Evolutionary conservation across 2,329 filamentous ascomycete species (phyloP).

Genomic region (Lojkania enalia): DNA sequence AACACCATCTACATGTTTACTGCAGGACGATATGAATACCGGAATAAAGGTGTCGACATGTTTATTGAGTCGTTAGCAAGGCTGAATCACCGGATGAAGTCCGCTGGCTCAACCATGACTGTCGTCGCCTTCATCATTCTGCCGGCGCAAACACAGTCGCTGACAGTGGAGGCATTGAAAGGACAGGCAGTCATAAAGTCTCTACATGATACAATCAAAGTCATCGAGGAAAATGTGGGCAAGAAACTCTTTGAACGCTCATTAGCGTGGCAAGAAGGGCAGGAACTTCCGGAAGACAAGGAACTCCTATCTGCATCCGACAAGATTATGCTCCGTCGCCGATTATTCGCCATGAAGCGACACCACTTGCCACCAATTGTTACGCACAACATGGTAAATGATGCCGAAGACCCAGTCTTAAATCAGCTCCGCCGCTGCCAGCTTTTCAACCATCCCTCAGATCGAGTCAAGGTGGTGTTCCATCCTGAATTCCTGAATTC

Average conservation of each 20-base stretch:
- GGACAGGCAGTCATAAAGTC: conserved; percentile 98
- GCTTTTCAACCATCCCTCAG: conserved; percentile 92
- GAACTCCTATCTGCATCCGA: conserved; percentile 91
- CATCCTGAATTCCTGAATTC: conserved; percentile 98
- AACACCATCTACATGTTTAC: conserved; percentile 99
- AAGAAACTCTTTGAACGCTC: conserved; percentile 94
- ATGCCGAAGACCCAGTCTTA: conserved; percentile 87
- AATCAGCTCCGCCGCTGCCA: conserved; percentile 96
- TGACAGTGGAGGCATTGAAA: conserved; percentile 94
- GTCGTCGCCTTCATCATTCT: conserved; percentile 98
- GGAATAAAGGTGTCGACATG: conserved; percentile 99
- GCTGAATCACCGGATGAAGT: conserved; percentile 90
- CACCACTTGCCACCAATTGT: conserved; percentile 89
- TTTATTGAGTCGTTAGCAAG: conserved; percentile 96
- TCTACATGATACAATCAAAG: conserved; percentile 85
- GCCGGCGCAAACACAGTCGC: conserved; percentile 92
- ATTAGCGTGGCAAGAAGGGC: conserved; percentile 92
- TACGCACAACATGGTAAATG: conserved; percentile 98
- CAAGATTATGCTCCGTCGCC: conserved; percentile 85
- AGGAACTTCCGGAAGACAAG: conserved; percentile 92
- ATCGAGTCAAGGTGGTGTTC: conserved; percentile 97
- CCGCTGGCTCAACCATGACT: conserved; percentile 81
- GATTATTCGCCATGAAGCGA: conserved; percentile 96
- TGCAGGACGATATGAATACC: conserved; percentile 93
- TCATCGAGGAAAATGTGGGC: conserved; percentile 90